Evolutionary conservation across 2,329 filamentous ascomycete species (phyloP).

Genomic region (Cercospora sp.): DNA sequence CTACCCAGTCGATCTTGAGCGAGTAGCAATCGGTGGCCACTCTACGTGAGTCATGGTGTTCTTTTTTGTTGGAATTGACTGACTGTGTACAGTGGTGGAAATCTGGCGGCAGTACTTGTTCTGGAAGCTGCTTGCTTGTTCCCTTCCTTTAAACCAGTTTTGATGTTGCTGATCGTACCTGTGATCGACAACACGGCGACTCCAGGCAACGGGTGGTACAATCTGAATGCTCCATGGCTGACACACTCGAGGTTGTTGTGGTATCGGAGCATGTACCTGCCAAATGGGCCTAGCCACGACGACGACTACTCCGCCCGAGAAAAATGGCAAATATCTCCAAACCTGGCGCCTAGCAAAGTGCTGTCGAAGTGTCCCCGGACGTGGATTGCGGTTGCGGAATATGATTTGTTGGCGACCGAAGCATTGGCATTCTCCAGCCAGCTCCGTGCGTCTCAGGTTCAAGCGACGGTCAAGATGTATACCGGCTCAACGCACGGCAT

Average conservation of each 20-base stretch:
- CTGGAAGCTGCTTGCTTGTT: conserved; percentile 29
- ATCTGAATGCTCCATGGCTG: conserved; percentile 26
- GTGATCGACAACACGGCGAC: conserved; percentile 25
- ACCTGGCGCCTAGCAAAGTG: conserved; percentile 24
- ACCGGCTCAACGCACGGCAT: conserved; percentile 26
- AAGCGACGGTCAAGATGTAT: conserved; percentile 25
- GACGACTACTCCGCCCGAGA: conserved; percentile 11
- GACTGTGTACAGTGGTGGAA: conserved; percentile 18
- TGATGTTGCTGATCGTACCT: conserved; percentile 25
- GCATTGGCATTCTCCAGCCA: conserved; percentile 23
- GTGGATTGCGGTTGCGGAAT: conserved; percentile 27
- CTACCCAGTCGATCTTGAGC: conserved; percentile 20
- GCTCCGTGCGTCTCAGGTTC: conserved; percentile 18
- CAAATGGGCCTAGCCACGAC: conserved; percentile 10
- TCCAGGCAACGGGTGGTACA: conserved; percentile 27
- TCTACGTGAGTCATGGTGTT: conserved; percentile 14
- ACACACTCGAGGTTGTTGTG: conserved; percentile 24
- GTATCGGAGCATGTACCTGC: conserved; percentile 27
- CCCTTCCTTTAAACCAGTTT: conserved; percentile 21
- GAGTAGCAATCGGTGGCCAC: conserved; percentile 25
- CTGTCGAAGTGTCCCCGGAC: conserved; percentile 23
- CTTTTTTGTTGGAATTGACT: neutral
- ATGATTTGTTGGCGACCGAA: conserved; percentile 26
- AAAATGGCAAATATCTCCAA: conserved; percentile 27
- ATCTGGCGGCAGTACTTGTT: conserved; percentile 24